Conservation (phyloP, 169 alveolate genomes). For the Plasmodium gonderi region DNA sequence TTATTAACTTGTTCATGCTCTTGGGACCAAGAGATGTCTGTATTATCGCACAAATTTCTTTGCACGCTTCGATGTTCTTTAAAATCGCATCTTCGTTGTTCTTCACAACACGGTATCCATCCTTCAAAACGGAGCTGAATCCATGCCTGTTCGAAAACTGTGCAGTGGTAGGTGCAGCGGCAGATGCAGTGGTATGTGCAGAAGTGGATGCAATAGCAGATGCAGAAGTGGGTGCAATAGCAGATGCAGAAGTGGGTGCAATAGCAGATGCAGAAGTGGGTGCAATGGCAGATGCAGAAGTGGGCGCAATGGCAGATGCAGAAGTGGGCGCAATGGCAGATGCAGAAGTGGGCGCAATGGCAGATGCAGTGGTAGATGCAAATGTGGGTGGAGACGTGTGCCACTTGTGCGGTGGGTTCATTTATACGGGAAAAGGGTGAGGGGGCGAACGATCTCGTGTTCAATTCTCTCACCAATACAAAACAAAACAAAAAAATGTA, state of each 20-base stretch:
- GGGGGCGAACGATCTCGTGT: too few species aligned
- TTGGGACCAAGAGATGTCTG: slow-evolving; percentile 97
- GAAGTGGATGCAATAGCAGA: background rate
- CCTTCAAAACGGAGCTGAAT: slow-evolving; percentile 45
- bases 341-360: background rate
- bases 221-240: background rate
- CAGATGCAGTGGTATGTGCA: background rate
- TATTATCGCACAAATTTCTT: slow-evolving; percentile 92
- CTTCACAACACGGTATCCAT: slow-evolving; percentile 56
- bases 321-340: too few species aligned
- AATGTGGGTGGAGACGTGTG: background rate
- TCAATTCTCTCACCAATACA: too few species aligned
- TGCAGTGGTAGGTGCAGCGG: background rate
- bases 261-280: background rate
- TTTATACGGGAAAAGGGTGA: too few species aligned
- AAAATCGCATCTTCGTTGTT: slow-evolving; percentile 65
- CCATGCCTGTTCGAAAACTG: slow-evolving; percentile 71
- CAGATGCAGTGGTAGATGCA: background rate
- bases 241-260: background rate
- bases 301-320: too few species aligned
- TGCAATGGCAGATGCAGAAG: too few species aligned
- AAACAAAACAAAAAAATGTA: background rate
- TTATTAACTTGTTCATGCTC: slow-evolving; percentile 97
- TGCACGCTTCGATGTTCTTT: slow-evolving; percentile 95
- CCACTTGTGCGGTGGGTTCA: too few species aligned